Evolutionary conservation across 305 asterid genomes (phyloP).

Genomic region (Fraxinus sp.): DNA sequence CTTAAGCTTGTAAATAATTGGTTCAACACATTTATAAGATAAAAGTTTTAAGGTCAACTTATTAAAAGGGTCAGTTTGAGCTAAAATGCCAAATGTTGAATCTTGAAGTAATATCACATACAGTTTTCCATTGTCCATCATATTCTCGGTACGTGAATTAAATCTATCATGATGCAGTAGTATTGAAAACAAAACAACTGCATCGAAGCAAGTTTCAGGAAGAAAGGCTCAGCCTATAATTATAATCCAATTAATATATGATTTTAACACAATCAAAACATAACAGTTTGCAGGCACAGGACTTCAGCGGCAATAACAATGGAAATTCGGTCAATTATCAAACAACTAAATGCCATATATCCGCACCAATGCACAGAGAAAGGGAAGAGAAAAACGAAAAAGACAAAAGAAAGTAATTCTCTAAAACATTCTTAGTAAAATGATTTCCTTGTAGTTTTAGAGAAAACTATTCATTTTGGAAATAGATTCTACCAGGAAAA

Average conservation of each 20-base stretch:
- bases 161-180: background rate
- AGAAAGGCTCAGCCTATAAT: background rate
- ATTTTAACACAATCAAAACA: conserved; percentile 11
- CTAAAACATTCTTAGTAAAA: conserved; percentile 2
- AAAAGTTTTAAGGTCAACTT: background rate
- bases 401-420: background rate
- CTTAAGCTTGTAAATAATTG: background rate
- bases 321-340: background rate
- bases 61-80: conserved; percentile 6
- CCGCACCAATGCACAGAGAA: conserved; percentile 16
- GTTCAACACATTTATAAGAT: background rate
- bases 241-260: background rate
- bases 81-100: background rate
- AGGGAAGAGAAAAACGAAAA: conserved; percentile 9
- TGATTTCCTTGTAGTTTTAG: conserved; percentile 1
- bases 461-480: conserved; percentile 8
- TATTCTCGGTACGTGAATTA: background rate
- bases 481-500: conserved; percentile 13
- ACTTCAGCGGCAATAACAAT: background rate
- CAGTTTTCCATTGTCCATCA: conserved; percentile 1
- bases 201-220: background rate
- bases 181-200: conserved; percentile 4
- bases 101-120: background rate
- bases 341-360: conserved; percentile 2
- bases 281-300: conserved; percentile 4